Conservation (phyloP, 1,139 yeast genomes). For the Debaryomyces sp. region DNA sequence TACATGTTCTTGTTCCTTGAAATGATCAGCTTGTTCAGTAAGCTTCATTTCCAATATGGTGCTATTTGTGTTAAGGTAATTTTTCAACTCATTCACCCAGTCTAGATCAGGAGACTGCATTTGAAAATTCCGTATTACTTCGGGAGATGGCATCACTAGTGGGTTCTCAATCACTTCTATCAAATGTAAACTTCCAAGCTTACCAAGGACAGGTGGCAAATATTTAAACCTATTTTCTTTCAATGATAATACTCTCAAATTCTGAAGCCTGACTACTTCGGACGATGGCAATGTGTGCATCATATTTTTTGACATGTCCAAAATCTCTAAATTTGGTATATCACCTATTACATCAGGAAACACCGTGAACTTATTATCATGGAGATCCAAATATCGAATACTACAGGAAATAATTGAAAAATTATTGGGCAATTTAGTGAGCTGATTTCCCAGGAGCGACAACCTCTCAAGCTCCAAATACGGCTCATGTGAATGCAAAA, state of each 20-base stretch:
- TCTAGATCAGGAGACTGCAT: slow-evolving; percentile 48
- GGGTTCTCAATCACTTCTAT: slow-evolving; percentile 78
- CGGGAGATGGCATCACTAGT: slow-evolving; percentile 52
- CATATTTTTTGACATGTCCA: slow-evolving; percentile 67
- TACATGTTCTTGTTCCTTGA: slow-evolving; percentile 14
- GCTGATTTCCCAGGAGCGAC: slow-evolving; percentile 53
- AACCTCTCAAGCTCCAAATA: slow-evolving; percentile 53
- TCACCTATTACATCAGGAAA: slow-evolving; percentile 53
- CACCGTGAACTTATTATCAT: slow-evolving; percentile 55
- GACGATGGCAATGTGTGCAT: slow-evolving; percentile 44
- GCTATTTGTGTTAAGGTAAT: slow-evolving; percentile 38
- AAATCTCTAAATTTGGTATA: slow-evolving; percentile 56
- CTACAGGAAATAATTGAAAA: slow-evolving; percentile 46
- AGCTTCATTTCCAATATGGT: slow-evolving; percentile 25
- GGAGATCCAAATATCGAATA: slow-evolving; percentile 66
- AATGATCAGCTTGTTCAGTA: slow-evolving; percentile 17
- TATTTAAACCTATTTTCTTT: slow-evolving; percentile 62
- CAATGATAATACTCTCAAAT: slow-evolving; percentile 61
- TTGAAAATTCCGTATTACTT: slow-evolving; percentile 36
- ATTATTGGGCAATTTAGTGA: slow-evolving; percentile 51
- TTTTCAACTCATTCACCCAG: slow-evolving; percentile 57
- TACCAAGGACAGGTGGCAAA: slow-evolving; percentile 59
- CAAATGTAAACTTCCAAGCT: slow-evolving; percentile 54
- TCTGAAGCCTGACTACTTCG: slow-evolving; percentile 40
- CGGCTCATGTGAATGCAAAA: slow-evolving; percentile 27